Base-by-base conservation (phyloP, 1,139 yeast genomes). In the Yamadazyma songkhlaensis region DNA sequence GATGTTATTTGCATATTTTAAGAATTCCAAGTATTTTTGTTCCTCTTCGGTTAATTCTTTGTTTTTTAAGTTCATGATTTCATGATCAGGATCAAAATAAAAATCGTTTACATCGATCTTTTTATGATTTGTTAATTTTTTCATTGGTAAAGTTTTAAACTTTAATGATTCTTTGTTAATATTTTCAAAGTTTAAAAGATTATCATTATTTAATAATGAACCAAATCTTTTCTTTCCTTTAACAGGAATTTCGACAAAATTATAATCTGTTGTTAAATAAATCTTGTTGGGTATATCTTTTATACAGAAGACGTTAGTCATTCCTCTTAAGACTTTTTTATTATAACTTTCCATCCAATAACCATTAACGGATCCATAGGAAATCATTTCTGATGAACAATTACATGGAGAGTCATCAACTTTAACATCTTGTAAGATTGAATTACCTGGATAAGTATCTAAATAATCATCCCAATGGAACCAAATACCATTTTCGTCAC, bases 391-490 rank as follows among this genome's bases (percentile, higher is more conserved):
- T 10, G 37, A 31, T 29, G 55, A 61, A 42, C 72, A 66, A 20
- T 40, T 26, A 9, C 64, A 65, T 4, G 49, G 51, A 9, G 37
- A 44, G 3, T 36, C 25, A 3, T 41, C 36, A 4, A 32, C 8
- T 25, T 64, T 49, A 33, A 49, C 54, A 7, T 40, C 35, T 10
- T 46, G 45, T 20, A 67, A 44, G 5, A 58, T 39, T 9, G 46
- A 26, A 33, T 60, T 44, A 2, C 54, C 70, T 3, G 61, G 57
- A 20, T 51, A 43, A 34, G 62, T 46, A 43, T 66, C 73, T 10
- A 64, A 57, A 67, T 71, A 67, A 47, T 67, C 72, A 42, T 67
- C 73, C 74, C 74, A 67, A 47, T 67, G 74, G 50, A 67, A 67
- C 39, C 41, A 47, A 10, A 64, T 47, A 6, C 65, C 68, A 6